Conservation (phyloP, 2,329 filamentous ascomycete species). For the Colletotrichum theobromicola region DNA sequence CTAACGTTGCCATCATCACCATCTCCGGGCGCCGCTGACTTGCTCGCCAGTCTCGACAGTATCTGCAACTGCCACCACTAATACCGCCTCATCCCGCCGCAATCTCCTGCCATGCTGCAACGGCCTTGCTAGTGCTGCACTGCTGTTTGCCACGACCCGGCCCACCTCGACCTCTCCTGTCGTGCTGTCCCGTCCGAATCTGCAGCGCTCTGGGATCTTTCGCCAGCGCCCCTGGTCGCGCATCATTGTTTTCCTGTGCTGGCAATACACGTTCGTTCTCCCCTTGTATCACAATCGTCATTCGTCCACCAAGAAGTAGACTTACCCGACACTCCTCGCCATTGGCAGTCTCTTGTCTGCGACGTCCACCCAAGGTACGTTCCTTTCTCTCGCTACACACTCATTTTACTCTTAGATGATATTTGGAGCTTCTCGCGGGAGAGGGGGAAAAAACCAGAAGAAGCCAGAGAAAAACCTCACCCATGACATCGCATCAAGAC, state of each 20-base stretch:
- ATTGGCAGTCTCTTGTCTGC: not conserved
- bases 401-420: not conserved
- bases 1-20: not conserved
- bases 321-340: not conserved
- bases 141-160: not conserved
- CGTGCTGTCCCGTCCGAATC: not conserved
- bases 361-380: not conserved
- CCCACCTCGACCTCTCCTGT: not conserved
- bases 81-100: not conserved
- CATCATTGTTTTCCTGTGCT: not conserved
- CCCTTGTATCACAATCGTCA: not conserved
- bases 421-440: not conserved
- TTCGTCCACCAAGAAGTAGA: not conserved
- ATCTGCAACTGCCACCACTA: not conserved
- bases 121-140: conserved; percentile 2
- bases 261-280: not conserved
- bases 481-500: not conserved
- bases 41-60: not conserved
- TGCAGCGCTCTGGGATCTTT: not conserved
- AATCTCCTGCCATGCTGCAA: conserved; percentile 8
- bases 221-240: not conserved
- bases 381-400: not conserved
- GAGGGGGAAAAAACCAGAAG: not conserved
- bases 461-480: too few species aligned
- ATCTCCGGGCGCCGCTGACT: not conserved